Base-by-base conservation (phyloP, 331 rosid species). In the Quercus phellos region DNA sequence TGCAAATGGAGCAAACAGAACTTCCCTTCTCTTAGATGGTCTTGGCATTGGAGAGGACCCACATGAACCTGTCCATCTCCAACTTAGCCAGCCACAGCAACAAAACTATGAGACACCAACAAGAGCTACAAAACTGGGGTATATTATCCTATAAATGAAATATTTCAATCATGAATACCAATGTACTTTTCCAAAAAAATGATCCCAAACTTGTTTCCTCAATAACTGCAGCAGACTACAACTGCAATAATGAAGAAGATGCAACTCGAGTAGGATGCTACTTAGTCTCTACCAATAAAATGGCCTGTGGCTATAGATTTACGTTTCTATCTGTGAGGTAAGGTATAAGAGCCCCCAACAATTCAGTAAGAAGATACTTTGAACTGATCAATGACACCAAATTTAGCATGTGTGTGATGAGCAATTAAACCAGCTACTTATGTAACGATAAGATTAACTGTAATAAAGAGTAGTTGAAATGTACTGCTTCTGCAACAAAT, bases 51-150 rank as follows among this genome's bases (percentile, higher is more conserved):
- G 80, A 83, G 91, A 92, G 72, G 90, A 90, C 79, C 80, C 89
- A 51, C 78, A 85, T 32, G 87, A 78, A n/a, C 88, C 97, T 3
- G 91, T 93, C 75, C 84, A 82, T 82, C 98, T 95, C 93, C 99
- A 91, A 81, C 96, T 95, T 75, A 85, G 93, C 88, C 99, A 91
- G 82, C 99, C 98, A 78, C 90, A 86, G 76, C 89, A 80, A 54
- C 87, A 88, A 68, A 75, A 77, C 73, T 46, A 79, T 17, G 79
- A 87, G 79, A 70, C 83, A 78, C 75, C 88, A 70, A 78, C 86
- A 21, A 84, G 82, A 77, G 84, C 89, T 34, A 77, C 92, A 81
- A 75, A 84, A 77, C 68, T 90, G 79, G 96, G 98, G 99, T 92
- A 92, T 53, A 82, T 66, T 77, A 54, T 42, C 35, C 22, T 81